Evolutionary conservation across 2,329 filamentous ascomycete species (phyloP), one percentile per base, ranked within the genome.

Genomic region (Fusarium paranaense): DNA sequence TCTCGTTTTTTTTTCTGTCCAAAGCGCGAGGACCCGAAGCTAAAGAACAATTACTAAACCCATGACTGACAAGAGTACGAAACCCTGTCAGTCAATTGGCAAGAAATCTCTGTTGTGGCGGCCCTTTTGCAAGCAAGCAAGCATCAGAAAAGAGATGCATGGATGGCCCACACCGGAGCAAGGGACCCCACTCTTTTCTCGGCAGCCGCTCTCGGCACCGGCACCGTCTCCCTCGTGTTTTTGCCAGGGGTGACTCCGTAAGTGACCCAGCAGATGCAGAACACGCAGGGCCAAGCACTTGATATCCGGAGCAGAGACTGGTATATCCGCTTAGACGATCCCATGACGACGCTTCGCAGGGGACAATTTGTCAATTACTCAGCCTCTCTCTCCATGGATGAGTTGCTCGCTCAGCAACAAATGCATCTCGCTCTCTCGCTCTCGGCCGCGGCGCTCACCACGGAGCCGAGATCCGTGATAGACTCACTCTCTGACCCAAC

Each of bases 171-270:
- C 58, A 66, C 61, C 61, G 69, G 62, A 63, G 57, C 57, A 30
- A 66, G 37, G 47, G 18, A 5, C 18, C 14, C 69, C 72, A 75
- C 72, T 20, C 47, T 38, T 22, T 30, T 33, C 47, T 76, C 75
- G 76, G 75, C 73, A 76, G 38, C 72, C 71, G 50, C 57, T 35
- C 57, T 74, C 74, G 74, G 74, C 66, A 76, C 70, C 71, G 73
- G 72, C 60, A 67, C 74, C 66, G 71, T 50, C 22, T 50, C 27
- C 27, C 50, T 54, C 30, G 27, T 22, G 52, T 32, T 27, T 38
- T 27, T 61, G 13, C 40, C 27, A 35, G 42, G 42, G 42, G 42
- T 25, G 42, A 45, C 42, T 47, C 42, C 42, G 20, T 47, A 45
- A 22, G 40, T 45, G 42, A 30, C 60, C 60, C 61, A 54, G 47